phyloP scores from a whole-genome alignment of 495 filamentous ascomycete species.

The Aspergillus bridgeri region DNA sequence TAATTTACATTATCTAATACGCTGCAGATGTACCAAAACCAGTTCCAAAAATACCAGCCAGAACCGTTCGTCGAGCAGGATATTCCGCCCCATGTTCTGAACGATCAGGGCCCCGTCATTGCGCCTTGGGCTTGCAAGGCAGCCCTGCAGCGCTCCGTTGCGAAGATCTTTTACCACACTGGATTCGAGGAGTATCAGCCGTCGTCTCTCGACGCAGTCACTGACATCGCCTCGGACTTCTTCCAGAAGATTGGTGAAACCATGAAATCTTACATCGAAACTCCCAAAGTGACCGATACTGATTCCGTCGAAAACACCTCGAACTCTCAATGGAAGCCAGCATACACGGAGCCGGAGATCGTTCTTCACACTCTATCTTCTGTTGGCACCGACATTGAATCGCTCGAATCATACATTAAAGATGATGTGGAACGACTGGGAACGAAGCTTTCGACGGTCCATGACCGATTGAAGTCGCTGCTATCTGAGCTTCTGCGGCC shows the following conservation, averaged over 20 bases:
- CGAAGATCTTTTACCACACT: slow-evolving; percentile 92
- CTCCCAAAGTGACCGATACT: slow-evolving; percentile 61
- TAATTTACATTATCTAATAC: slow-evolving; percentile 1
- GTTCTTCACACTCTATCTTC: slow-evolving; percentile 80
- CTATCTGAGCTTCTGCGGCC: slow-evolving; percentile 88
- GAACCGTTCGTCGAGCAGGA: slow-evolving; percentile 87
- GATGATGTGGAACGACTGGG: slow-evolving; percentile 91
- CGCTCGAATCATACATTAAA: slow-evolving; percentile 81
- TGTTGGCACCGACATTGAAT: slow-evolving; percentile 76
- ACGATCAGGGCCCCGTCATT: slow-evolving; percentile 84
- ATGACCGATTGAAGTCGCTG: slow-evolving; percentile 88
- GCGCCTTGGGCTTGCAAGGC: slow-evolving; percentile 72
- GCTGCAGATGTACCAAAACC: slow-evolving; percentile 86
- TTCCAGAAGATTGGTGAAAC: slow-evolving; percentile 79
- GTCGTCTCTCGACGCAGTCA: slow-evolving; percentile 83
- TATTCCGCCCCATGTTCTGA: slow-evolving; percentile 76
- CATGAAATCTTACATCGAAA: slow-evolving; percentile 76
- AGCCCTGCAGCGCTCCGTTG: slow-evolving; percentile 83
- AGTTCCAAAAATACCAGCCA: slow-evolving; percentile 95
- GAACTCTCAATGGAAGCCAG: slow-evolving; percentile 50
- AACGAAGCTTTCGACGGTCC: slow-evolving; percentile 75
- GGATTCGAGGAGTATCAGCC: slow-evolving; percentile 98
- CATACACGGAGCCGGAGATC: slow-evolving; percentile 78
- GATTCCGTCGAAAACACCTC: slow-evolving; percentile 32
- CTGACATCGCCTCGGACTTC: slow-evolving; percentile 86